A percentile compares a stretch with the other conserved stretches of the same genome.
Evolutionary conservation across 106 monocot species (phyloP).

Genomic region (Dendrobium nobile): DNA sequence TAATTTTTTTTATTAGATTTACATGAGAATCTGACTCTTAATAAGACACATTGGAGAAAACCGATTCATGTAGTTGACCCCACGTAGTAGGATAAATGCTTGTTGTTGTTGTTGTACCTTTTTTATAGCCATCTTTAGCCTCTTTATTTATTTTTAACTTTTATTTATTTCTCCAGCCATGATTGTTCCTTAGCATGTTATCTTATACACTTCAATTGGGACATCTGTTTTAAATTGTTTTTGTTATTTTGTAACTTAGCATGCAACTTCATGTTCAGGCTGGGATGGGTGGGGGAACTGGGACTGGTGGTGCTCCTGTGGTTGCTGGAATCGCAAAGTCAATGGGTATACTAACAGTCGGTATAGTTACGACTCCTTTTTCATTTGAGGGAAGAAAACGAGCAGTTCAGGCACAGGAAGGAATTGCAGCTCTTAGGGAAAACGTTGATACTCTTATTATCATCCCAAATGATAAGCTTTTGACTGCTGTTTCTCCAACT

Average conservation of each 20-base stretch:
- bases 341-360: slow-evolving; percentile 49
- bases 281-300: slow-evolving; percentile 57
- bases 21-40: no score
- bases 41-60: no score
- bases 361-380: slow-evolving; percentile 49
- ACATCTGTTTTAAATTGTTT: not conserved
- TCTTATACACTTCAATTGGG: not conserved
- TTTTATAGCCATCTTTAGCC: not conserved
- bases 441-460: slow-evolving; percentile 43
- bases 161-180: not conserved
- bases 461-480: slow-evolving; percentile 45
- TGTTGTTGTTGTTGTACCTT: not conserved
- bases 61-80: no score
- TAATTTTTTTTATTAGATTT: no score
- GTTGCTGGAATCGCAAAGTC: slow-evolving; percentile 42
- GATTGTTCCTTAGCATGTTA: not conserved
- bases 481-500: slow-evolving; percentile 51
- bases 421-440: slow-evolving; percentile 36
- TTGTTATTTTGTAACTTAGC: not conserved
- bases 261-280: slow-evolving; percentile 23
- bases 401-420: slow-evolving; percentile 50
- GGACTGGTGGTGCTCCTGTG: slow-evolving; percentile 46
- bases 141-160: not conserved
- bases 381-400: slow-evolving; percentile 42
- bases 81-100: no score